Evolutionary conservation across 352 stramenopile genomes (phyloP), one percentile per base, ranked within the genome.

Genomic region (Phytophthora cactorum): DNA sequence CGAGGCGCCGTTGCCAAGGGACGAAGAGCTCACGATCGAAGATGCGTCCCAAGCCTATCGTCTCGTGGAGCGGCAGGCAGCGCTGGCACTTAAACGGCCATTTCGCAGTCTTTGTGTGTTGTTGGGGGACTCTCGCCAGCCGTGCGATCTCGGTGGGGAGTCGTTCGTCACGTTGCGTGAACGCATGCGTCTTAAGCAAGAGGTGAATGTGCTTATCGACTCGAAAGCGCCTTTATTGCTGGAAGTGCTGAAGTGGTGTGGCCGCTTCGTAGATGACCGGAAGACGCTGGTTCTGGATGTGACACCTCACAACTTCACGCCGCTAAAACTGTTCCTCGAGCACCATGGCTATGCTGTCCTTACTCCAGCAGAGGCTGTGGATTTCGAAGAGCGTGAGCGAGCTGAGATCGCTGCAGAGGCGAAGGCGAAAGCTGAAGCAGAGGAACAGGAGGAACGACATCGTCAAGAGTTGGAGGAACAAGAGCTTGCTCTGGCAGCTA

Each of bases 201-300:
- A 91, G 59, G 78, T 86, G 12, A 81, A 91, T 53, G 80, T 91
- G 45, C 66, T 90, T 14, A 89, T 90, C n/a, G 82, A 90, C 46
- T 77, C 78, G 36, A 87, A 89, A 68, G 82, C 78, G 6, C 78
- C 80, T 5, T 49, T 89, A 8, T 57, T 88, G 14, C 59, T 89
- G 10, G 79, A 79, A 25, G 72, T 89, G 17, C 66, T 89, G 34
- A 86, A 83, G 61, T 90, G 82, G 79, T 88, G 77, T 43, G 46
- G 38, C 15, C 74, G 77, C 14, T 87, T 88, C 60, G 79, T 81
- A 0, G 78, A 78, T 44, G 74, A 79, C 22, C 71, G 75, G 61
- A 86, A 86, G 62, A 87, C 75, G 3, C 62, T 90, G 10, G 81
- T 90, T 28, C 28, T 88, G 28, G 79, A 90, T 32, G 78, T 83